Percentiles rank a stretch among this genome's conserved stretches.
These are phyloP conservation scores for Penicillium atrosanguineum DNA, from an alignment of 495 filamentous ascomycete species.

Conservation along the genomic window DNA sequence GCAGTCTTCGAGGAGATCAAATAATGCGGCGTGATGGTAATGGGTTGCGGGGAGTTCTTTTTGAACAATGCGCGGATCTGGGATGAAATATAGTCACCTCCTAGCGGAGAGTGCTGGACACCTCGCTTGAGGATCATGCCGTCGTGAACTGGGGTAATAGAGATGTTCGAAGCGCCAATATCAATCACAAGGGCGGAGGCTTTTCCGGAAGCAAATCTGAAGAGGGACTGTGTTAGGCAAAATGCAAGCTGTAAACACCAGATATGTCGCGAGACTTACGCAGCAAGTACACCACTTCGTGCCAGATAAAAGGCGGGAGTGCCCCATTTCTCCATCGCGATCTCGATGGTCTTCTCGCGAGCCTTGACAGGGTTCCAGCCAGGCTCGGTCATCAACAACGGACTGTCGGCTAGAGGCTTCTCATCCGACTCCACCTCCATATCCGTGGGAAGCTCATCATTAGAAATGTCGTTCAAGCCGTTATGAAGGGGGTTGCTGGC, in stretches of 20 bases:
- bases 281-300: constrained; percentile 61
- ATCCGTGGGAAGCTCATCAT: constrained; percentile 59
- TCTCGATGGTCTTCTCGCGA: constrained; percentile 87
- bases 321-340: constrained; percentile 94
- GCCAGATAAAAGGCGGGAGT: constrained; percentile 90
- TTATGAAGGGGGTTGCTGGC: constrained; percentile 64
- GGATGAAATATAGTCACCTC: constrained; percentile 82
- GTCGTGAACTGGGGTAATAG: constrained; percentile 88
- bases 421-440: constrained; percentile 72
- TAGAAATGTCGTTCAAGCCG: constrained; percentile 66
- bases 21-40: constrained; percentile 81
- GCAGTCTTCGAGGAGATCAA: constrained; percentile 79
- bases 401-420: constrained; percentile 81
- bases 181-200: constrained; percentile 89
- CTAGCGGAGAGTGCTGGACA: constrained; percentile 76
- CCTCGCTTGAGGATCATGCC: constrained; percentile 91
- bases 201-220: constrained; percentile 84
- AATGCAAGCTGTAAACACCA: neutral
- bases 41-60: constrained; percentile 66
- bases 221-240: constrained; percentile 1
- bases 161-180: constrained; percentile 86
- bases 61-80: constrained; percentile 81
- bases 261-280: constrained; percentile 43
- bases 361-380: constrained; percentile 87
- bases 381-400: constrained; percentile 89